Evolutionary conservation across 2,329 filamentous ascomycete genomes (phyloP).

Genomic region (Ophiostoma sp.): DNA sequence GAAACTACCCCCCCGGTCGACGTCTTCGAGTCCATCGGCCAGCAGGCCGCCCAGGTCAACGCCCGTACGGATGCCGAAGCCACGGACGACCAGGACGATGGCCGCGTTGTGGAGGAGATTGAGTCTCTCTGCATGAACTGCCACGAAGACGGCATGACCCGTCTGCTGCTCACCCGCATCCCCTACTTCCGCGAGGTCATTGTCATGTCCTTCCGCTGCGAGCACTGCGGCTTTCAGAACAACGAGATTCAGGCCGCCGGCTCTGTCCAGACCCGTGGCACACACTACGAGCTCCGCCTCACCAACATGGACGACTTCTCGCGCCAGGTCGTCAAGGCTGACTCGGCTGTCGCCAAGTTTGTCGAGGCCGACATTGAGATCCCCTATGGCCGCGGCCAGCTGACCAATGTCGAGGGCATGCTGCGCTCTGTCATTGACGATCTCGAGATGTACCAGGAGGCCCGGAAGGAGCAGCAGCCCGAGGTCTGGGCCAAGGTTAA

Average conservation of each 20-base stretch:
- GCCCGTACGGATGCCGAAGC: slow-evolving; percentile 33
- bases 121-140: slow-evolving; percentile 87
- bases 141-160: slow-evolving; percentile 74
- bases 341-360: slow-evolving; percentile 77
- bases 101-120: slow-evolving; percentile 58
- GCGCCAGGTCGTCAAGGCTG: slow-evolving; percentile 87
- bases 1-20: slow-evolving; percentile 41
- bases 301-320: slow-evolving; percentile 69
- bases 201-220: slow-evolving; percentile 92
- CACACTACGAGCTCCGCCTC: slow-evolving; percentile 75
- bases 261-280: slow-evolving; percentile 82
- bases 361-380: slow-evolving; percentile 92
- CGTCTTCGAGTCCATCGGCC: slow-evolving; percentile 59
- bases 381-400: slow-evolving; percentile 80
- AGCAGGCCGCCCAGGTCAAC: slow-evolving; percentile 51
- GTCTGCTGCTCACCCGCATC: slow-evolving; percentile 82
- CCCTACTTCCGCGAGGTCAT: slow-evolving; percentile 98
- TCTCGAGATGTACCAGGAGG: slow-evolving; percentile 74
- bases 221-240: slow-evolving; percentile 83
- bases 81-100: slow-evolving; percentile 42
- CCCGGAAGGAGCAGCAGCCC: slow-evolving; percentile 69
- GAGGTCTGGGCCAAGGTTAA: slow-evolving; percentile 75
- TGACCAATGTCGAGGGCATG: slow-evolving; percentile 90
- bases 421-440: slow-evolving; percentile 73
- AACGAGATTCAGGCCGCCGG: slow-evolving; percentile 92